Conservation (phyloP, 208 protist species). For the Leptomonas seymouri region DNA sequence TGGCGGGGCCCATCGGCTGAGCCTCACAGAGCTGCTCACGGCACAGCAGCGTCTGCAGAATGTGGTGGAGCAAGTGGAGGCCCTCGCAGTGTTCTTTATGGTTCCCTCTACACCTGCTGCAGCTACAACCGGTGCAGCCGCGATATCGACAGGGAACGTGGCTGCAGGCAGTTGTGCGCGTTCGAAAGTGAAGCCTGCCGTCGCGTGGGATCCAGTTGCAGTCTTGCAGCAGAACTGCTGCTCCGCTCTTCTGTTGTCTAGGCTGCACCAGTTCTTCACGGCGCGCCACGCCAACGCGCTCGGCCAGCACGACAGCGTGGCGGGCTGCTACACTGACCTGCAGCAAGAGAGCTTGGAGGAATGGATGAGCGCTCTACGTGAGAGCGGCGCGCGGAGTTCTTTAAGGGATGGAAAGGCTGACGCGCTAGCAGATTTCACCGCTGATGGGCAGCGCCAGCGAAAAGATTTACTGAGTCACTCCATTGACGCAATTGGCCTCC, state of each 20-base stretch:
- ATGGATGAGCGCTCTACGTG: neutral
- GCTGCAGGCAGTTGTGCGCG: neutral
- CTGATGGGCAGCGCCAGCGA: conserved; percentile 15
- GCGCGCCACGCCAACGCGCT: conserved; percentile 40
- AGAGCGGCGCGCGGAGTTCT: too few relatives aligned
- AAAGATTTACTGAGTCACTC: conserved; percentile 28
- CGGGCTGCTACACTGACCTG: conserved; percentile 14
- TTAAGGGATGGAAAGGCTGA: neutral
- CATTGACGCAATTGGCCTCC: conserved; percentile 57
- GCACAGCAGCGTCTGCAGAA: conserved; percentile 51
- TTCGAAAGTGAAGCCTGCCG: neutral
- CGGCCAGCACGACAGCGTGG: conserved; percentile 24
- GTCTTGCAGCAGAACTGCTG: conserved; percentile 36
- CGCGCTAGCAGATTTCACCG: neutral
- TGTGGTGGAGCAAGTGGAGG: conserved; percentile 44
- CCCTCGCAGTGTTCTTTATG: conserved; percentile 57
- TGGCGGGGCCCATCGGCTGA: conserved; percentile 52
- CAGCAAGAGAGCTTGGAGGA: conserved; percentile 19
- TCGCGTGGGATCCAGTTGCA: conserved; percentile 26
- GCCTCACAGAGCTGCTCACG: conserved; percentile 57
- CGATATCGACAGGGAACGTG: neutral
- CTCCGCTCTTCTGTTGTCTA: conserved; percentile 69
- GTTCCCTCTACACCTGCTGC: conserved; percentile 27
- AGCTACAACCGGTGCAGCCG: neutral
- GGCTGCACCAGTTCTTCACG: conserved; percentile 47